A percentile compares a stretch with the other conserved stretches of the same genome.
These are phyloP conservation scores for Metschnikowia matae DNA, from an alignment of 805 yeast genomes.

Conservation along the genomic window DNA sequence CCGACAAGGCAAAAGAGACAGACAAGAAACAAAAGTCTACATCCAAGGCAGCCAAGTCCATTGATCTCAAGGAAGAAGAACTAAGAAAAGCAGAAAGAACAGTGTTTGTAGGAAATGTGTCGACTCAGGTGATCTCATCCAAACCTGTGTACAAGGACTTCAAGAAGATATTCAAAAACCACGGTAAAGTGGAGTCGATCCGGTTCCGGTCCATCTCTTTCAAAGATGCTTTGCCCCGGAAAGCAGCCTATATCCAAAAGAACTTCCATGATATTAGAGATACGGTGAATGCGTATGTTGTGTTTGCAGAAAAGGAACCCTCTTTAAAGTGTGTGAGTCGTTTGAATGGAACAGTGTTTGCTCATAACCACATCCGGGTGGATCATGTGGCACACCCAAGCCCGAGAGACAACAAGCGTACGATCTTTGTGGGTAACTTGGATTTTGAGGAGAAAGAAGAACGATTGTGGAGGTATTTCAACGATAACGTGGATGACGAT, in stretches of 20 bases:
- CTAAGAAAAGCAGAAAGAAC: conserved; percentile 80
- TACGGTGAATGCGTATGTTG: conserved; percentile 84
- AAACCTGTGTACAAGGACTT: conserved; percentile 60
- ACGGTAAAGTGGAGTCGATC: conserved; percentile 63
- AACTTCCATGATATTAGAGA: conserved; percentile 73
- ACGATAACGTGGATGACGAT: conserved; percentile 38
- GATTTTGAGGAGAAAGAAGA: conserved; percentile 94
- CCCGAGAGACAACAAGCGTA: conserved; percentile 74
- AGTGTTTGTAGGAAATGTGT: conserved; percentile 83
- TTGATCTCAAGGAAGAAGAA: conserved; percentile 67
- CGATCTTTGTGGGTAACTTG: conserved; percentile 88
- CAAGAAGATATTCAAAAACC: conserved; percentile 53
- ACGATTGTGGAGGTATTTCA: conserved; percentile 78
- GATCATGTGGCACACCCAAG: conserved; percentile 93
- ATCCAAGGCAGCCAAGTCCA: conserved; percentile 39
- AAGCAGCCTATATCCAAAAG: conserved; percentile 82
- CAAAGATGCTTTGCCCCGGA: conserved; percentile 82
- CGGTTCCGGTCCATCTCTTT: conserved; percentile 92
- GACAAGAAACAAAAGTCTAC: neutral
- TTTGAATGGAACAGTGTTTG: conserved; percentile 66
- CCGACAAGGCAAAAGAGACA: neutral
- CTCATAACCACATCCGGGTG: conserved; percentile 75
- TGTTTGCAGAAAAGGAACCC: conserved; percentile 53
- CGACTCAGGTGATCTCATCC: conserved; percentile 57
- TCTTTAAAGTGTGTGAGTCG: conserved; percentile 44